A percentile compares a stretch with the other conserved stretches of the same genome.
Evolutionary conservation across 2,329 filamentous ascomycete genomes (phyloP).

Genomic region (Tolypocladium tundrense): DNA sequence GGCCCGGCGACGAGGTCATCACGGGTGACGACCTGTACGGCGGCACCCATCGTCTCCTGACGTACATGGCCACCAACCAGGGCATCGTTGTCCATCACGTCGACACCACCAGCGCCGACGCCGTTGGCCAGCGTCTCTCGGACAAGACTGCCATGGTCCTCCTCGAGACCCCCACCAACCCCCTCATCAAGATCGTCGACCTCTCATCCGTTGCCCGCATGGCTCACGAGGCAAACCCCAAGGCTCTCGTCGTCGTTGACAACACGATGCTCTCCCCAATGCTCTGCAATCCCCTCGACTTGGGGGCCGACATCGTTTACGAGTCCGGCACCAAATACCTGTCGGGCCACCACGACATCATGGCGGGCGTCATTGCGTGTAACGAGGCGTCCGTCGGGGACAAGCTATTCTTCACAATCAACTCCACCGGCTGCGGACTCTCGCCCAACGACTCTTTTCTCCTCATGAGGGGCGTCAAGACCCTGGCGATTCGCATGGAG

Average conservation of each 20-base stretch:
- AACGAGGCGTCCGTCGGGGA: slow-evolving; percentile 77
- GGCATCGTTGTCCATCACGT: slow-evolving; percentile 94
- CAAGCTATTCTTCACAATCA: slow-evolving; percentile 93
- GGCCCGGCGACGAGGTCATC: slow-evolving; percentile 91
- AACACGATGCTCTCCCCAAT: slow-evolving; percentile 99
- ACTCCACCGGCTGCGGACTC: slow-evolving; percentile 86
- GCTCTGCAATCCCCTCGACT: slow-evolving; percentile 84
- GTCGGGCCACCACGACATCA: slow-evolving; percentile 95
- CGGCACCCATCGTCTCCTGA: slow-evolving; percentile 85
- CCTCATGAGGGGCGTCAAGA: slow-evolving; percentile 92
- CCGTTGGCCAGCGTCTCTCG: slow-evolving; percentile 58
- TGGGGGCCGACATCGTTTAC: slow-evolving; percentile 93
- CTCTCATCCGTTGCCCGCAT: slow-evolving; percentile 68
- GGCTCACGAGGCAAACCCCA: slow-evolving; percentile 67
- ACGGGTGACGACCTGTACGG: slow-evolving; percentile 96
- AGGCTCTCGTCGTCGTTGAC: slow-evolving; percentile 81
- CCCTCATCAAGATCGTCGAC: slow-evolving; percentile 95
- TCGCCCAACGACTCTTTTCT: slow-evolving; percentile 95
- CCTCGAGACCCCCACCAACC: slow-evolving; percentile 93
- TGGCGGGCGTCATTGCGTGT: slow-evolving; percentile 92
- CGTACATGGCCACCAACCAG: slow-evolving; percentile 79
- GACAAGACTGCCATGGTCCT: slow-evolving; percentile 90
- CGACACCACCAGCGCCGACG: slow-evolving; percentile 73
- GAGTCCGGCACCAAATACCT: slow-evolving; percentile 97
- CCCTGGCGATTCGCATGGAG: slow-evolving; percentile 94